A percentile compares a stretch with the other conserved stretches of the same genome.
These are phyloP conservation scores for Senna tora DNA, from an alignment of 306 rosid species.

Conservation along the genomic window DNA sequence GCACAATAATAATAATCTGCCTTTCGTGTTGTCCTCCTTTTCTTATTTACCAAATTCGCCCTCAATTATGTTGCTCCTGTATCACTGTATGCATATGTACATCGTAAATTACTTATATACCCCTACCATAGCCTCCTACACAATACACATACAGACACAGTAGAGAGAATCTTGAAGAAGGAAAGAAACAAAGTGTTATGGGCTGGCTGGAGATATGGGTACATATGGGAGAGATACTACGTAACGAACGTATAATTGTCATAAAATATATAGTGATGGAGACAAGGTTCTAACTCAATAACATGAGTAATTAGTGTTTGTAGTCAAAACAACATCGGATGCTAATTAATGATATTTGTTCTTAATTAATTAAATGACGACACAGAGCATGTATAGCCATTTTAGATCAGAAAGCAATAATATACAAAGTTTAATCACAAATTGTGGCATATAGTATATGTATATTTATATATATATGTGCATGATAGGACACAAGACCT, in stretches of 20 bases:
- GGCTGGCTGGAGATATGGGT: no score
- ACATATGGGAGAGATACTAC: neutral
- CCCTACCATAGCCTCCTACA: no score
- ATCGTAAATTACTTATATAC: constrained; percentile 30
- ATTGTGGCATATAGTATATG: neutral
- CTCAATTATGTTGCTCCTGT: neutral
- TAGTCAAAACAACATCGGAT: constrained; percentile 25
- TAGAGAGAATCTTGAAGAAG: no score
- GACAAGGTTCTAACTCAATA: constrained; percentile 35
- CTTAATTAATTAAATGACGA: neutral
- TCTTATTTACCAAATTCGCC: constrained; percentile 14
- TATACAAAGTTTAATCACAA: neutral
- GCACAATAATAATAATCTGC: constrained; percentile 4
- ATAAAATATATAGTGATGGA: constrained; percentile 24
- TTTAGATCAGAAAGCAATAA: neutral
- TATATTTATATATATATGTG: no score
- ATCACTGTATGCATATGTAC: no score
- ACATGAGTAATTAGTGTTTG: constrained; percentile 22
- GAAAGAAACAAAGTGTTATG: no score
- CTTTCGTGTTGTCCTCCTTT: neutral
- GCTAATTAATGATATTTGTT: constrained; percentile 25
- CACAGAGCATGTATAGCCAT: neutral
- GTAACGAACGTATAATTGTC: no score
- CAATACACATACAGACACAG: no score
- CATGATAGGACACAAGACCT: constrained; percentile 37